phyloP scores from a whole-genome alignment of 1,139 yeast species.

The Yamadazyma buinensis region DNA sequence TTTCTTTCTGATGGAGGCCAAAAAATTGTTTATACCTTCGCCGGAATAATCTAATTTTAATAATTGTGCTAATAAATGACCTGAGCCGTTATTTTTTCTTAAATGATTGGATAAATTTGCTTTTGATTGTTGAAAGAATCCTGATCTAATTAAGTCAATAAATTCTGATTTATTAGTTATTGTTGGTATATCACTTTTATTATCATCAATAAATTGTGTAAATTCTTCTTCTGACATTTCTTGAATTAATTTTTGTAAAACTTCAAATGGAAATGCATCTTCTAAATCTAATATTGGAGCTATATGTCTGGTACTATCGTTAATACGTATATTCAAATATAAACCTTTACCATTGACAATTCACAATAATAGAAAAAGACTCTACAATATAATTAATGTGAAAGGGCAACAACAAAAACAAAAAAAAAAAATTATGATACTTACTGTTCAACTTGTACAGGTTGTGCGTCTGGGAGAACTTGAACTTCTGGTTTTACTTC shows the following conservation, averaged over 20 bases:
- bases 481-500: conserved; percentile 16
- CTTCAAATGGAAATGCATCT: conserved; percentile 37
- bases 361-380: too few relatives aligned
- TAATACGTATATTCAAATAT: conserved; percentile 10
- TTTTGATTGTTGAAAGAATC: conserved; percentile 50
- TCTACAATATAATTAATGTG: too few relatives aligned
- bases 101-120: conserved; percentile 44
- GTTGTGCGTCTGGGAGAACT: conserved; percentile 3
- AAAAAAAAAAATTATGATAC: conserved; percentile 5
- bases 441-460: conserved; percentile 8
- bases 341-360: too few relatives aligned
- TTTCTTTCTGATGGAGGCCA: conserved; percentile 40
- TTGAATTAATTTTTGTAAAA: conserved; percentile 38
- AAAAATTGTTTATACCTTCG: conserved; percentile 56
- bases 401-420: background rate
- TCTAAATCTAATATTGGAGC: conserved; percentile 11
- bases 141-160: conserved; percentile 45
- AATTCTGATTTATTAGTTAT: conserved; percentile 37
- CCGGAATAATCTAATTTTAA: conserved; percentile 52
- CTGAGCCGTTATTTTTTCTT: conserved; percentile 41
- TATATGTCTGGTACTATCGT: conserved; percentile 8
- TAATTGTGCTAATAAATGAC: conserved; percentile 48
- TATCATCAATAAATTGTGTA: conserved; percentile 29
- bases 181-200: conserved; percentile 41
- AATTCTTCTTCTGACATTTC: conserved; percentile 35